A percentile compares a stretch with the other conserved stretches of the same genome.
Conservation (phyloP, 139 green algal species). For the Chloropicon primus region DNA sequence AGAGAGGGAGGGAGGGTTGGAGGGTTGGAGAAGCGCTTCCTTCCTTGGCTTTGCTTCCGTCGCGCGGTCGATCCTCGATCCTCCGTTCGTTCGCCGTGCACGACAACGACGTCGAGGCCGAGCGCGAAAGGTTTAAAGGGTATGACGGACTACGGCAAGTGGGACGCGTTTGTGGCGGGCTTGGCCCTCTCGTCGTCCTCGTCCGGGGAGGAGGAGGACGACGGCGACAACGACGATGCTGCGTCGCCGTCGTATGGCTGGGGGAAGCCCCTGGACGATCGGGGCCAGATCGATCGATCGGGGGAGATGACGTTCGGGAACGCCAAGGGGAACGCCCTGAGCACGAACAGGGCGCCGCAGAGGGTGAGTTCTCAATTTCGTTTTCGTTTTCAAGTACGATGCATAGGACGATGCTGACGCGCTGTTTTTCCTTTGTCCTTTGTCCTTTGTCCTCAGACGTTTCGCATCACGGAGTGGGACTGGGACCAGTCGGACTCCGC, state of each 20-base stretch:
- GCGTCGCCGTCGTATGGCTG: background rate
- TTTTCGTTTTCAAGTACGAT: too few relatives aligned
- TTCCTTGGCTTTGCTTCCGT: too few relatives aligned
- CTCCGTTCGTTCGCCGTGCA: too few relatives aligned
- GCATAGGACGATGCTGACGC: too few relatives aligned
- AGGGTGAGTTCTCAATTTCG: too few relatives aligned
- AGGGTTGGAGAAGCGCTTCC: too few relatives aligned
- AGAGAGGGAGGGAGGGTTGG: too few relatives aligned
- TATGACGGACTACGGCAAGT: background rate
- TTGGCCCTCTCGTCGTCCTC: background rate
- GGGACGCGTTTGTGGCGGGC: background rate
- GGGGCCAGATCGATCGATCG: background rate
- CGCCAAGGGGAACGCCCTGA: background rate
- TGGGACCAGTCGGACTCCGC: background rate
- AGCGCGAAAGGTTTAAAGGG: too few relatives aligned
- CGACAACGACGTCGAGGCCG: too few relatives aligned
- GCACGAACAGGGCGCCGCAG: background rate
- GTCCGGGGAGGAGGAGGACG: background rate
- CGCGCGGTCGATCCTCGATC: too few relatives aligned
- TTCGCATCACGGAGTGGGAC: background rate
- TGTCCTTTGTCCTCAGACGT: too few relatives aligned
- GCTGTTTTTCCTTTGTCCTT: too few relatives aligned
- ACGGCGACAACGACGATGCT: background rate
- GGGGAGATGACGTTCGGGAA: background rate
- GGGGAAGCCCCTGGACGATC: background rate